phyloP scores from a whole-genome alignment of 345 rosid species.

The Mangifera indica region DNA sequence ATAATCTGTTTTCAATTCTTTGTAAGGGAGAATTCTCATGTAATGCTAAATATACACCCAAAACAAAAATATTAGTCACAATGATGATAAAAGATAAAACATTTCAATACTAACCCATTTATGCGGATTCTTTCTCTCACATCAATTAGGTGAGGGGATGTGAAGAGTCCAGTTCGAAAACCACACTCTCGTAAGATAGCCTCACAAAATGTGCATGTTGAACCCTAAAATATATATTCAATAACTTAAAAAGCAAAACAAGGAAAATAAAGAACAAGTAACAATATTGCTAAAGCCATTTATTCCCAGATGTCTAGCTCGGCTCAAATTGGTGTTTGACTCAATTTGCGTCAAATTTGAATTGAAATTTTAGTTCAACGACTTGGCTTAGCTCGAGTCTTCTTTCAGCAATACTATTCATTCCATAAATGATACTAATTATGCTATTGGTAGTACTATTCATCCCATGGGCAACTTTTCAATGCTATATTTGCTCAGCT shows the following conservation, averaged over 20 bases:
- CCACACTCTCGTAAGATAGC: slow-evolving; percentile 84
- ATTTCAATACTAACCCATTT: slow-evolving; percentile 64
- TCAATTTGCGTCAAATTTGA: no score
- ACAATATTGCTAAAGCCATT: not conserved
- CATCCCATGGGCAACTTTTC: no score
- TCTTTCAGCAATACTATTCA: no score
- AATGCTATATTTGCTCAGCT: no score
- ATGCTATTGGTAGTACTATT: no score
- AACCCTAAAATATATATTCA: slow-evolving; percentile 54
- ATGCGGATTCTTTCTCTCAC: slow-evolving; percentile 85
- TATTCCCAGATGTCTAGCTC: slow-evolving; percentile 7
- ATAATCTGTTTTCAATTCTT: no score
- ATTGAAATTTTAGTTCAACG: no score
- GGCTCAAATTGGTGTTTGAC: no score
- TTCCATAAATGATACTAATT: no score
- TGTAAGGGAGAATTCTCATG: not conserved
- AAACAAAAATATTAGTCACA: not conserved
- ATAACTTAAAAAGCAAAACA: slow-evolving; percentile 7
- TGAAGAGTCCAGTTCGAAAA: slow-evolving; percentile 78
- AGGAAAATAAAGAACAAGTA: not conserved
- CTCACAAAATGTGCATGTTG: slow-evolving; percentile 87
- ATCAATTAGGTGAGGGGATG: slow-evolving; percentile 90
- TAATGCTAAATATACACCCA: not conserved
- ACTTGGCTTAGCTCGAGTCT: no score
- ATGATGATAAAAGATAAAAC: not conserved